Conservation (phyloP, 176 grass and related monocot genomes). For the Musa beccarii region DNA sequence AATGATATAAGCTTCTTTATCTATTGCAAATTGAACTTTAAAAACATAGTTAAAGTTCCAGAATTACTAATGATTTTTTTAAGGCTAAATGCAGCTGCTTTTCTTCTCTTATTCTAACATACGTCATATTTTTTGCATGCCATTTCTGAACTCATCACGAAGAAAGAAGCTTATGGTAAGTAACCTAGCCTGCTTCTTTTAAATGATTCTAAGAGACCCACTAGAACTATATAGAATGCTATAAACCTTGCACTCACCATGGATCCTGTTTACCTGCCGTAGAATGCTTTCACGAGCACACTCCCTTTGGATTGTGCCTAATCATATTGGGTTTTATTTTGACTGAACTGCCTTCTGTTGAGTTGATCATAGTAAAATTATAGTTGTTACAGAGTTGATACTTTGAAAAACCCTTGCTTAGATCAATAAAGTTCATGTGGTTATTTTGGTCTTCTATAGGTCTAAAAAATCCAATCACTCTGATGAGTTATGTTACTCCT, state of each 20-base stretch:
- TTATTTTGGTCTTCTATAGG: conserved; percentile 44
- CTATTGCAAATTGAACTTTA: not conserved
- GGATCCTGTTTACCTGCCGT: too few species aligned
- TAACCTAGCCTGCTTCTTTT: not conserved
- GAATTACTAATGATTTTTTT: conserved; percentile 21
- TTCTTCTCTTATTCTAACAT: conserved; percentile 12
- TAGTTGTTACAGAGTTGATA: not conserved
- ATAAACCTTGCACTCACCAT: too few species aligned
- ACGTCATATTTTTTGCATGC: conserved; percentile 15
- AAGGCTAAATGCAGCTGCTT: not conserved
- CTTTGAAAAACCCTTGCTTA: not conserved
- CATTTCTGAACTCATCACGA: conserved; percentile 27
- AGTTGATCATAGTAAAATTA: too few species aligned
- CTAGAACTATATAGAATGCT: not conserved
- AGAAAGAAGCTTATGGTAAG: conserved; percentile 57
- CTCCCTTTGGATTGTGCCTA: not conserved
- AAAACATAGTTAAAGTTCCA: not conserved
- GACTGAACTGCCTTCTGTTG: not conserved
- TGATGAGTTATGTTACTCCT: conserved; percentile 95
- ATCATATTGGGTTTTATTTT: not conserved
- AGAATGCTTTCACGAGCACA: too few species aligned
- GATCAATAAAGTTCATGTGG: conserved; percentile 20
- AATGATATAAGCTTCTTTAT: not conserved
- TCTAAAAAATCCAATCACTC: conserved; percentile 87
- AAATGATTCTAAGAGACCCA: not conserved